Base-by-base conservation (phyloP, 352 stramenopile species). In the Globisporangium lucens region DNA sequence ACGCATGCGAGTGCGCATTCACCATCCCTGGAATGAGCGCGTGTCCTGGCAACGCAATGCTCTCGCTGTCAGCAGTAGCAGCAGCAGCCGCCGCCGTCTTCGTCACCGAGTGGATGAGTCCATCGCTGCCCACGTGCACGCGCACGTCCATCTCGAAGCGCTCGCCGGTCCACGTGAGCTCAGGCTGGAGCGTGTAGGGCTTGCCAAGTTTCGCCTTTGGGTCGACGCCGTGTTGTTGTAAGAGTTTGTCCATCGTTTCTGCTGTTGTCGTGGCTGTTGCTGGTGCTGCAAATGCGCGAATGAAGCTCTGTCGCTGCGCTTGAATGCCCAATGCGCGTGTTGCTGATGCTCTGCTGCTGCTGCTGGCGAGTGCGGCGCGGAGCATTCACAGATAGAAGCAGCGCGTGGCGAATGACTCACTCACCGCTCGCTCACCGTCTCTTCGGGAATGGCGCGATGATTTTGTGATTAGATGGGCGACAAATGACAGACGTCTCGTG, bases 1-100 rank as follows among this genome's bases (percentile, higher is more conserved):
- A 93, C 46, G 85, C 85, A 56, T 93, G 85, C 71, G 82, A 91
- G 75, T 93, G 85, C n/a, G 82, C 81, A 70, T 93, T 93, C 22
- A 93, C 83, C 82, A 93, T 89, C 1, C 85, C 85, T 0, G 83
- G 82, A 20, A 91, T 49, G 38, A 93, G 72, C 41, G 82, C 81
- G 33, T 78, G 75, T 0, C 85, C 80, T 2, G 77, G 75, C 12
- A 90, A 71, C 38, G 71, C 64, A 71, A 78, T 52, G 12, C 29
- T 27, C 20, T 46, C 22, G 12, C 51, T 56, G 38, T 61, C 15
- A 4, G 36, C 24, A 24, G 24, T 24, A 24, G 24, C 47, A 3
- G 24, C 47, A 3, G 17, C 22, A 9, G 60, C 56, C 36, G 63
- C 60, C 15, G 24, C 41, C 1, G 67, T 64, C n/a, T 53, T 70